phyloP scores from a whole-genome alignment of 2,329 filamentous ascomycete species.

The Fonsecaea erecta region DNA sequence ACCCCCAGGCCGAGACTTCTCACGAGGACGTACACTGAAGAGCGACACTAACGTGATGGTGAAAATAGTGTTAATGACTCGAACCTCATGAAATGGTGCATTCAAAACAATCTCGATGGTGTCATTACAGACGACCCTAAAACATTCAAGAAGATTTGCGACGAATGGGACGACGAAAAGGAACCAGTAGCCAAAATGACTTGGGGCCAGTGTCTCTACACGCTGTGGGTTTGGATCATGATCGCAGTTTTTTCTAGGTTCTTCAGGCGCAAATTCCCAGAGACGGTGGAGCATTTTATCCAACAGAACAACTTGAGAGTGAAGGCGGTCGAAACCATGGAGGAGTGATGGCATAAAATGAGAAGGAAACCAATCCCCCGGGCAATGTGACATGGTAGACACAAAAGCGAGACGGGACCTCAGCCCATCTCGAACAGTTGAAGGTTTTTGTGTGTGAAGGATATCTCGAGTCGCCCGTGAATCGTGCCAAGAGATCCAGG shows the following conservation, averaged over 20 bases:
- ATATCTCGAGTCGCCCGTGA: too few relatives aligned
- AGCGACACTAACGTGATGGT: not conserved
- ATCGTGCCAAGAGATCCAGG: too few relatives aligned
- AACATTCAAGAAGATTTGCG: constrained; percentile 54
- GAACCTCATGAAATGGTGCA: constrained; percentile 79
- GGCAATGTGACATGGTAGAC: not conserved
- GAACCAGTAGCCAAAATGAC: constrained; percentile 28
- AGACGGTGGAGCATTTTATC: constrained; percentile 31
- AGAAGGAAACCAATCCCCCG: not conserved
- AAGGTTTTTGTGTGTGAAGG: too few relatives aligned
- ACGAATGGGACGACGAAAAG: constrained; percentile 32
- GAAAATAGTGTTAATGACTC: constrained; percentile 68
- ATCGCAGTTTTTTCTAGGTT: constrained; percentile 30
- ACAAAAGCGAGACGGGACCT: not conserved
- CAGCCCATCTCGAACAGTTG: not conserved
- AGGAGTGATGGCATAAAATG: constrained; percentile 3
- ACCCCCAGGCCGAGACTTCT: not conserved
- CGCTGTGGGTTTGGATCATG: constrained; percentile 32
- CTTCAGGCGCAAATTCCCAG: constrained; percentile 34
- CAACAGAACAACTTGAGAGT: constrained; percentile 20
- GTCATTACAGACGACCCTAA: constrained; percentile 85
- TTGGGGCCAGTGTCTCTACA: constrained; percentile 32
- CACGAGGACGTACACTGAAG: not conserved
- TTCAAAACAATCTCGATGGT: constrained; percentile 70
- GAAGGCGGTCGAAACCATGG: constrained; percentile 15